Evolutionary conservation across 2,329 filamentous ascomycete species (phyloP).

Genomic region (Didymella pomorum): DNA sequence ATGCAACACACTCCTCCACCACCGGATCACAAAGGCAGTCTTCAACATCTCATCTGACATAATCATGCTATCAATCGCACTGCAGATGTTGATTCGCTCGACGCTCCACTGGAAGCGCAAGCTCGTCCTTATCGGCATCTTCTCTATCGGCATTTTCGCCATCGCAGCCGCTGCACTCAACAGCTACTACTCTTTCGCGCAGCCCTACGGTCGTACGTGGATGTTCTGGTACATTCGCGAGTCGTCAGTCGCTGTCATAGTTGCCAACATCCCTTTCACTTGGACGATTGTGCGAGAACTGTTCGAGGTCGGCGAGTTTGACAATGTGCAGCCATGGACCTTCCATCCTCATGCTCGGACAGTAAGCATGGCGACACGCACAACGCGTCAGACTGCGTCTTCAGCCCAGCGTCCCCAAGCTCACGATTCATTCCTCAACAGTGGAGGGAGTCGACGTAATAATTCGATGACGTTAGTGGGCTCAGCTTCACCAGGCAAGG

Average conservation of each 20-base stretch:
- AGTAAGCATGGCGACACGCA: slow-evolving; percentile 32
- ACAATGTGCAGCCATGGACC: slow-evolving; percentile 35
- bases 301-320: slow-evolving; percentile 52
- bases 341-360: slow-evolving; percentile 41
- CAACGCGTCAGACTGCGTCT: slow-evolving; percentile 20
- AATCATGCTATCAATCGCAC: slow-evolving; percentile 55
- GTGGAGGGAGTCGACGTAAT: slow-evolving; percentile 19
- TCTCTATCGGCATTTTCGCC: slow-evolving; percentile 63
- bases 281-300: slow-evolving; percentile 61
- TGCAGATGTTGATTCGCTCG: slow-evolving; percentile 57
- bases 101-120: slow-evolving; percentile 59
- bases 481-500: slow-evolving; percentile 21
- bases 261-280: slow-evolving; percentile 61
- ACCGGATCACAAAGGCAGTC: slow-evolving; percentile 51
- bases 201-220: slow-evolving; percentile 39
- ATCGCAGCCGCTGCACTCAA: slow-evolving; percentile 59
- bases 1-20: slow-evolving; percentile 45
- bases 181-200: slow-evolving; percentile 53
- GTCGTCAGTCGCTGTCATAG: slow-evolving; percentile 47
- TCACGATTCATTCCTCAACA: slow-evolving; percentile 15
- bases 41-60: slow-evolving; percentile 58
- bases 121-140: slow-evolving; percentile 63
- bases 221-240: slow-evolving; percentile 47
- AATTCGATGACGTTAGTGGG: slow-evolving; percentile 28
- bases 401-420: slow-evolving; percentile 19